Evolutionary conservation across 192 early-diverging fungal species (phyloP), one percentile per base, ranked within the genome.

Genomic region (Coemansia sp.): DNA sequence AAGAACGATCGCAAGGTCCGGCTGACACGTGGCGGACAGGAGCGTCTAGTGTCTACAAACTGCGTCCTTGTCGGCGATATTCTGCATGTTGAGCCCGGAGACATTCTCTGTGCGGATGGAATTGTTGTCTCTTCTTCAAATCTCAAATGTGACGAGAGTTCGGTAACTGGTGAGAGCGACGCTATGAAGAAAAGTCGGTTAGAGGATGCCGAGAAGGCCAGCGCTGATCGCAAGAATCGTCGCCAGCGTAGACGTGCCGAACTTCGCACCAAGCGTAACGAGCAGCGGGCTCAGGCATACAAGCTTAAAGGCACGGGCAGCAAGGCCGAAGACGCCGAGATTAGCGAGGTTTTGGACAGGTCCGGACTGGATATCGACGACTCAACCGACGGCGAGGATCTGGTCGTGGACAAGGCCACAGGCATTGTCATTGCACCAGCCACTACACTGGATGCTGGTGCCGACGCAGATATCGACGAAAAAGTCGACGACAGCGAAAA

Each of bases 161-260:
- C 94, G 7, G 85, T 92, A 33, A 96, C 95, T 7, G 97, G 97
- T 54, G 97, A 99, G 75, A 86, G 91, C n/a, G 85, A 94, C 61
- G 85, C 93, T 3, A 87, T 98, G 17, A 81, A 84, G 46, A 99
- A 99, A 66, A 74, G 81, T 51, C 65, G 74, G 0, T 71, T 79
- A 23, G 85, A 84, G 17, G 82, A 85, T 13, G 59, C 58, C 4
- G 67, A 70, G 37, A 48, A 37, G 44, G 48, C 49, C 37, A 50
- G 62, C 17, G 66, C 62, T 9, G 71, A 73, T 14, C 59, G 62
- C 58, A 71, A 68, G 47, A 61, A 53, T 43, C 61, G 62, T 14
- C 64, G 66, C 47, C 66, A 74, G 69, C 73, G 71, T 30, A 63
- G 73, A 13, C 61, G 76, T n/a, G 57, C 50, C 4, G 72, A 81